Evolutionary conservation across 2,329 filamentous ascomycete species (phyloP).

Genomic region (Didymella exigua): DNA sequence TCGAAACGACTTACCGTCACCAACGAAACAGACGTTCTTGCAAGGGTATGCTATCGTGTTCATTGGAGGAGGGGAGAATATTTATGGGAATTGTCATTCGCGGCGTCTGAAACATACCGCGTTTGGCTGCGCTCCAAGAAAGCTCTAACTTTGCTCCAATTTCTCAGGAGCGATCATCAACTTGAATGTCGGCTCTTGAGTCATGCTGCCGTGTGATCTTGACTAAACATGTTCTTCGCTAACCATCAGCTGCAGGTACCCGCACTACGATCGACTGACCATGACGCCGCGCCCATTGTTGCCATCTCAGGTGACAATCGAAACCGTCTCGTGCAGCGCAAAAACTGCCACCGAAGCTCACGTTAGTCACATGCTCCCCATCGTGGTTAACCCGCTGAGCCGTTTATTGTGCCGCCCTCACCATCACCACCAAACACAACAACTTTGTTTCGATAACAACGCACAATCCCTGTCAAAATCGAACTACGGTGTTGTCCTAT

Average conservation of each 20-base stretch:
- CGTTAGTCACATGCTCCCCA: background rate
- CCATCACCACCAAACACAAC: background rate
- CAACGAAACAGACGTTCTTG: background rate
- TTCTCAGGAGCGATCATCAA: background rate
- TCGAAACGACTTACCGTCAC: background rate
- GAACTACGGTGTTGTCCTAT: background rate
- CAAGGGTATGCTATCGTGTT: background rate
- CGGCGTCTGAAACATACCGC: constrained; percentile 7
- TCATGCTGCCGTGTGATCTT: background rate
- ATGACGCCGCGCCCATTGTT: background rate
- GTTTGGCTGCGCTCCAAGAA: background rate
- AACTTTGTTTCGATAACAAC: background rate
- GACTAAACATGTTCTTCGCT: background rate
- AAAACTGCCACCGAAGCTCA: background rate
- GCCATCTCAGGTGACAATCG: background rate
- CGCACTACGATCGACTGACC: background rate
- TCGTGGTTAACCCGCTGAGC: background rate
- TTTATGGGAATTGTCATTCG: background rate
- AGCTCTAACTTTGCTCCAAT: background rate
- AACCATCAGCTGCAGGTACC: constrained; percentile 7
- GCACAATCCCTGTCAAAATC: background rate
- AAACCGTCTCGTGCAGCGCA: background rate
- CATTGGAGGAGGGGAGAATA: background rate
- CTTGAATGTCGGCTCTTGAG: background rate
- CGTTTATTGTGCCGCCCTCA: background rate